A percentile compares a stretch with the other conserved stretches of the same genome.
Conservation (phyloP, 2,329 filamentous ascomycete species). For the Ophiostoma tasmaniense region DNA sequence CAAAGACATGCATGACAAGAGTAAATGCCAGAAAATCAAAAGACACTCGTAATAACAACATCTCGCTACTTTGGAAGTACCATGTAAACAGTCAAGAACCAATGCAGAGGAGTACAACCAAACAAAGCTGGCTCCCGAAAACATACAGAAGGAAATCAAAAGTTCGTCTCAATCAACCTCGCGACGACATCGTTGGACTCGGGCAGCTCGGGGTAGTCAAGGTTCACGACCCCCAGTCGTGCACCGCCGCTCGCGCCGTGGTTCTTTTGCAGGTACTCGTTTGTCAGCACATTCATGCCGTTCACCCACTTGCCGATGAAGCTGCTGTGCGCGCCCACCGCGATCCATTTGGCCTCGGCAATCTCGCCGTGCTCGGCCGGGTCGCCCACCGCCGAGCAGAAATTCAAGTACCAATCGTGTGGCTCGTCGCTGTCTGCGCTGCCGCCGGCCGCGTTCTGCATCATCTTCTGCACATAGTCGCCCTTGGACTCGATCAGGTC, state of each 20-base stretch:
- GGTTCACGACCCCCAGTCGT: conserved; percentile 24
- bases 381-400: conserved; percentile 35
- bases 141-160: conserved; percentile 28
- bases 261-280: conserved; percentile 27
- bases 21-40: background rate
- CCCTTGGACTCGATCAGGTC: conserved; percentile 34
- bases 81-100: background rate
- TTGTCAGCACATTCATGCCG: conserved; percentile 35
- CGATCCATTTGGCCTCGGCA: conserved; percentile 36
- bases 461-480: conserved; percentile 30
- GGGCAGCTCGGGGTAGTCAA: conserved; percentile 27
- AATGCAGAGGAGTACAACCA: background rate
- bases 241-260: conserved; percentile 23
- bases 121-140: background rate
- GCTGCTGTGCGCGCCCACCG: conserved; percentile 35
- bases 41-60: background rate
- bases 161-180: conserved; percentile 34
- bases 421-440: conserved; percentile 21
- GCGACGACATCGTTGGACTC: conserved; percentile 34
- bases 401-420: conserved; percentile 27
- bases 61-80: background rate
- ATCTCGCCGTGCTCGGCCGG: conserved; percentile 31
- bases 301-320: conserved; percentile 34
- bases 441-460: conserved; percentile 27
- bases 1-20: background rate